Base-by-base conservation (phyloP, 306 rosid species). In the Spatholobus suberectus region DNA sequence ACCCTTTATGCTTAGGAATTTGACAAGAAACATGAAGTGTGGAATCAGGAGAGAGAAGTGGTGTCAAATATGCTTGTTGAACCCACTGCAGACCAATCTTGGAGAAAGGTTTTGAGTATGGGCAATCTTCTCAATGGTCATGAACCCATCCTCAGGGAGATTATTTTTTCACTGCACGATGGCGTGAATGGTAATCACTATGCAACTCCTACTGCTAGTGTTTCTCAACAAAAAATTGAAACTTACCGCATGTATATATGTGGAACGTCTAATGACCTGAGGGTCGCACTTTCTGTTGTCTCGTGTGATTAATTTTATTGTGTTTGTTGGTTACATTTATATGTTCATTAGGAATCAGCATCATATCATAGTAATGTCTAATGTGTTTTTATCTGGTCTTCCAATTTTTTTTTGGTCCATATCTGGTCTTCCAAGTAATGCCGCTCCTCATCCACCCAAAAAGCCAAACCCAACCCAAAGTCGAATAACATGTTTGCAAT, bases 91-190 rank as follows among this genome's bases (percentile, higher is more conserved):
- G 88, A 92, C 83, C 97, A 90, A 78, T 90, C 94, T 9, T 90
- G 97, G 98, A 89, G 98, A 81, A 92, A 88, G 85, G 93, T 92
- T 44, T 73, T 92, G 77, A 92, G 97, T 91, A 82, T 94, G 95
- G 98, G 97, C 32, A 94, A 94, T 87, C 97, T 92, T 87, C 89
- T 94, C 89, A 92, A 90, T 62, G 97, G 98, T 61, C 95, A 90
- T 37, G 97, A 94, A 84, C 91, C 98, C 21, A 52, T 92, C 73
- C 81, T 85, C 72, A 86, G 98, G 85, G 98, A 94, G 85, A 92
- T 88, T 54, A 81, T 94, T 63, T 92, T 94, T 84, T 84, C 90
- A 1, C 44, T 87, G 59, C 89, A 75, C 3, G 94, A 90, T 82
- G 68, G 81, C 17, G 84, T 89, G 75, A 84, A 78, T 32, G 90